Evolutionary conservation across 352 stramenopile species (phyloP), one percentile per base, ranked within the genome.

Genomic region (Thraustochytrium sp.): DNA sequence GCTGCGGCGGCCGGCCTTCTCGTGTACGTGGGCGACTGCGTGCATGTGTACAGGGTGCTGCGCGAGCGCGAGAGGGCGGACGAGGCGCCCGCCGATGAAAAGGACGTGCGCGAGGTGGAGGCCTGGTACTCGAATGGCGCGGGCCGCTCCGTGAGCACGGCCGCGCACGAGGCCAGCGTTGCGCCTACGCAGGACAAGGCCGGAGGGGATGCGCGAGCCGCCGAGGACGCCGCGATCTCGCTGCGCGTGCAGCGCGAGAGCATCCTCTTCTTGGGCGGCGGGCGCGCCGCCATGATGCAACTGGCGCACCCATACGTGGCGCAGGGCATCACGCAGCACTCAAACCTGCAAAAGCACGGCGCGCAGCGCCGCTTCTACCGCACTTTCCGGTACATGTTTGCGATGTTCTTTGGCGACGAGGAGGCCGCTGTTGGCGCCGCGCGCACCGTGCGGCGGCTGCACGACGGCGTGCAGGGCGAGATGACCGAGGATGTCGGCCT

Each of bases 371-470:
- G 62, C 23, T 75, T 75, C 44, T 75, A 37, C n/a, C 29, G 37
- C 5, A 75, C 62, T 5, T 75, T 75, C 44, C 26, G 53, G 38
- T 75, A 80, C 51, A 80, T 80, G 68, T 80, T 80, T 72, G 68
- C 68, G 21, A 80, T 80, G 68, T 21, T 51, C 13, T 80, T 48
- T 31, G 68, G 68, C 1, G 37, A 68, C 16, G n/a, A 21, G 0
- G 1, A 64, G 34, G 34, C n/a, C 23, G 34, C 68, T 18, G 68
- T 8, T 3, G 13, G n/a, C 8, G 68, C 68, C 11, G 11, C 34
- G 21, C 48, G 53, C 34, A 8, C 37, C 13, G 75, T 84, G 34
- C 29, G 75, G 11, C 64, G 38, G 31, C 59, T 76, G 4, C 75
- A 84, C 38, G 42, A 75, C 21, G 31, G 36, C 13, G 75, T 84